A percentile compares a stretch with the other conserved stretches of the same genome.
phyloP scores from a whole-genome alignment of 768 basidiomycete genomes.

The Mycena maculata region DNA sequence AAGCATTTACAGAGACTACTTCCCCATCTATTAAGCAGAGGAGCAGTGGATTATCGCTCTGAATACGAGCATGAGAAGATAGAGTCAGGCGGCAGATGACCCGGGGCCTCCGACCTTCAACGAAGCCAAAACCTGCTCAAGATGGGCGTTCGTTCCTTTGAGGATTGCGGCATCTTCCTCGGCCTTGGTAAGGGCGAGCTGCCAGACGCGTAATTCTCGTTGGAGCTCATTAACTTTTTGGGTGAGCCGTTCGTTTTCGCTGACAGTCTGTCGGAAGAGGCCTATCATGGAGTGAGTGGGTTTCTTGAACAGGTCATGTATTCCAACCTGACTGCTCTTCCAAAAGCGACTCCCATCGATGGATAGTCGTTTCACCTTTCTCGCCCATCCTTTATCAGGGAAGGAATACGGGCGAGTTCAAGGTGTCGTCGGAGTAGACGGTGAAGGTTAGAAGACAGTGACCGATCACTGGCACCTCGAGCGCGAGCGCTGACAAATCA shows the following conservation, averaged over 20 bases:
- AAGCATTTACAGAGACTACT: no score
- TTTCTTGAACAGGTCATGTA: neutral
- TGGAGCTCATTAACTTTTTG: slow-evolving; percentile 50
- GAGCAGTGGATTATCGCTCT: slow-evolving; percentile 55
- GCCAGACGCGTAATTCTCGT: slow-evolving; percentile 55
- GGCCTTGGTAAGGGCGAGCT: slow-evolving; percentile 48
- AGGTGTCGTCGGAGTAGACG: neutral
- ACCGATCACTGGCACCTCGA: neutral
- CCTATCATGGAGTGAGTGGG: slow-evolving; percentile 26
- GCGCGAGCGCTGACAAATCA: no score
- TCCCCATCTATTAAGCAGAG: slow-evolving; percentile 61
- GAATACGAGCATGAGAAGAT: neutral
- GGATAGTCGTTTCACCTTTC: neutral
- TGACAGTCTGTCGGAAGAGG: slow-evolving; percentile 46
- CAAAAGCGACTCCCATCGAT: slow-evolving; percentile 42
- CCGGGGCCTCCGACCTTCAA: slow-evolving; percentile 42
- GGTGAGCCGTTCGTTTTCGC: slow-evolving; percentile 45
- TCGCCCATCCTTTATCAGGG: slow-evolving; percentile 10
- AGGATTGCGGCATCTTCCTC: slow-evolving; percentile 47
- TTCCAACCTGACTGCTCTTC: slow-evolving; percentile 48
- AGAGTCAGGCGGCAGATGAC: neutral
- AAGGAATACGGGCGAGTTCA: neutral
- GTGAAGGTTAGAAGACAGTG: neutral
- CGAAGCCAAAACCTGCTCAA: slow-evolving; percentile 48
- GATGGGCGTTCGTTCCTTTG: slow-evolving; percentile 39